Evolutionary conservation across 345 rosid species (phyloP).

Genomic region (Syzygium oleosum): DNA sequence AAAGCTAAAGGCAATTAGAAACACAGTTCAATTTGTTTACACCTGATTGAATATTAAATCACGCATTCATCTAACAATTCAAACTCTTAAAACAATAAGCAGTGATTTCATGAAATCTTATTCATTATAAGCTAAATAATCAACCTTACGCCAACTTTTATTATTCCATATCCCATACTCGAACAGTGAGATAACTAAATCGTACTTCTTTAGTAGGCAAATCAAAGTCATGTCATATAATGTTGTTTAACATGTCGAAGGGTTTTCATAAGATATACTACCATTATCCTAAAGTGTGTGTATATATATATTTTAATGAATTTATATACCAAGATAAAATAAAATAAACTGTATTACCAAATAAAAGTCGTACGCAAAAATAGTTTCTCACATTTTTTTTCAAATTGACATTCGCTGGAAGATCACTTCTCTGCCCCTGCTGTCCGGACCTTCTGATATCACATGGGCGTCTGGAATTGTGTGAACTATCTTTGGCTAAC

Average conservation of each 20-base stretch:
- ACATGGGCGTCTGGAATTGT: not conserved
- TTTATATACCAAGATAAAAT: not conserved
- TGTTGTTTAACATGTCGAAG: not conserved
- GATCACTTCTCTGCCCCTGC: not conserved
- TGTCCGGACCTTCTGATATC: not conserved
- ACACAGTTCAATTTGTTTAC: not conserved
- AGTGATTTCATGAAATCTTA: not conserved
- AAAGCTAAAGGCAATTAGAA: not conserved
- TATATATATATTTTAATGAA: not conserved
- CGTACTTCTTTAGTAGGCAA: not conserved
- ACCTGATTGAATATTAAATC: not conserved
- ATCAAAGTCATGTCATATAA: not conserved
- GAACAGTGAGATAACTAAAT: not conserved
- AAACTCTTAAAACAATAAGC: rapidly evolving
- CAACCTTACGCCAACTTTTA: not conserved
- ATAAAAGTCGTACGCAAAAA: not conserved
- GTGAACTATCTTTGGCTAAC: not conserved
- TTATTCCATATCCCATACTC: not conserved
- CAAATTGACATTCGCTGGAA: not conserved
- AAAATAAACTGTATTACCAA: not conserved
- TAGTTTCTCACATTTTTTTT: not conserved
- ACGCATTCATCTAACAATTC: not conserved
- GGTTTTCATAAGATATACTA: not conserved
- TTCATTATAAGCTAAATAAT: not conserved
- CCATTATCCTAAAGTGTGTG: not conserved